Base-by-base conservation (phyloP, 1,139 yeast genomes). In the Yamadazyma diddensiae region DNA sequence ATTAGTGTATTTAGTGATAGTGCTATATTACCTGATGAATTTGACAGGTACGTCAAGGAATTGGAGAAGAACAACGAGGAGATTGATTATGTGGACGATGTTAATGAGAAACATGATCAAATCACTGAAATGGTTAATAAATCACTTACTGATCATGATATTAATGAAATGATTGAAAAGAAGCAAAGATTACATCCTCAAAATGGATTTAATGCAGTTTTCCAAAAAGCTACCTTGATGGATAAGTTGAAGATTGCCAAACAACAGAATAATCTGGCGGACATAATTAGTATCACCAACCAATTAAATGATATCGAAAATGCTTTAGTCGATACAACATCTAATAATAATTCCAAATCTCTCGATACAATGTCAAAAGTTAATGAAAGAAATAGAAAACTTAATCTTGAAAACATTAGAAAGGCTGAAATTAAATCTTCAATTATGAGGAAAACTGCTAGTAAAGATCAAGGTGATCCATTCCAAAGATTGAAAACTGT, bases 401-500 rank as follows among this genome's bases (percentile, higher is more conserved):
- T 83, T 41, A 92, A 90, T 57, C 80, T 79, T 53, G 79, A 79
- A 30, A 79, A 77, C 35, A 79, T 88, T 42, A 78, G 95, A 48
- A 74, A 76, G 48, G 96, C 95, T 1, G 97, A 90, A 54, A 62
- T 79, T 32, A 70, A 68, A 47, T 76, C 81, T 27, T 68, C 71
- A 5, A 83, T 77, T 41, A 70, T 70, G 48, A 69, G 81, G 36
- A 76, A 81, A 48, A 59, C 70, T 37, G 63, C 70, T 1, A 53
- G 52, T 15, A 53, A 51, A 26, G 69, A 73, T 33, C 79, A 70
- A 30, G 77, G 82, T 6, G 94, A 92, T 62, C 97, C 98, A 21
- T 92, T 92, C 58, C 79, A 87, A 42, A 76, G 97, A 55, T 73
- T 92, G 51, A 82, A 87, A 55, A 90, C 97, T 0, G 81, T 79